Percentiles rank a stretch among this genome's conserved stretches.
Evolutionary conservation across 768 basidiomycete species (phyloP).

Genomic region (Termitomyces sp.): DNA sequence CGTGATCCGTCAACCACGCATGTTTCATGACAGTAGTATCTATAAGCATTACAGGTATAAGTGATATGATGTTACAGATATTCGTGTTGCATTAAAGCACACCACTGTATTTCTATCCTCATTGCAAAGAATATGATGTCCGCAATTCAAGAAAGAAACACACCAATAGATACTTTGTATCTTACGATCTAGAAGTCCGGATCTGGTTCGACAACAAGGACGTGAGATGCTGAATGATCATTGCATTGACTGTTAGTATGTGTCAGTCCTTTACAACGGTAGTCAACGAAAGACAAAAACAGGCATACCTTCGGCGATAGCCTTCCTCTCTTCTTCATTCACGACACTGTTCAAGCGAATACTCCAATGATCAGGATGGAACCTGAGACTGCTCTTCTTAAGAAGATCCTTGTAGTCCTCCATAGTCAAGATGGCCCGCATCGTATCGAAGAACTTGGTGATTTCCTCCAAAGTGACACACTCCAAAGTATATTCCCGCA

Average conservation of each 20-base stretch:
- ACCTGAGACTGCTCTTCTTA: slow-evolving; percentile 65
- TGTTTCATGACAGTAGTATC: no score
- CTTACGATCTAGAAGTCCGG: neutral
- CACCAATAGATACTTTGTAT: neutral
- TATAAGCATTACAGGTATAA: neutral
- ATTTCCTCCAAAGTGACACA: slow-evolving; percentile 70
- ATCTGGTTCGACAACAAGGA: neutral
- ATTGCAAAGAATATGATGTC: no score
- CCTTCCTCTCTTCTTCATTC: slow-evolving; percentile 52
- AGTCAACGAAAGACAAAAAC: neutral
- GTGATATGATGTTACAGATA: neutral
- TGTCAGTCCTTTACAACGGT: neutral
- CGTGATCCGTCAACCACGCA: no score
- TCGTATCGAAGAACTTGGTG: slow-evolving; percentile 60
- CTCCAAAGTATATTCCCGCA: slow-evolving; percentile 46
- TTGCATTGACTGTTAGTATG: slow-evolving; percentile 28
- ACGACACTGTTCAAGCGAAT: slow-evolving; percentile 51
- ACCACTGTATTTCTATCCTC: neutral
- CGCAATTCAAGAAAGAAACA: neutral
- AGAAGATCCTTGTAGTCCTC: slow-evolving; percentile 64
- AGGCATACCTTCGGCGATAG: slow-evolving; percentile 54
- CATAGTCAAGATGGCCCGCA: slow-evolving; percentile 43
- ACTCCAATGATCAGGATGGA: slow-evolving; percentile 80
- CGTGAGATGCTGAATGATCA: slow-evolving; percentile 68
- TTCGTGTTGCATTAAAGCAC: neutral